Conservation (phyloP, 73 alveolate species). For the Stentor coeruleus region DNA sequence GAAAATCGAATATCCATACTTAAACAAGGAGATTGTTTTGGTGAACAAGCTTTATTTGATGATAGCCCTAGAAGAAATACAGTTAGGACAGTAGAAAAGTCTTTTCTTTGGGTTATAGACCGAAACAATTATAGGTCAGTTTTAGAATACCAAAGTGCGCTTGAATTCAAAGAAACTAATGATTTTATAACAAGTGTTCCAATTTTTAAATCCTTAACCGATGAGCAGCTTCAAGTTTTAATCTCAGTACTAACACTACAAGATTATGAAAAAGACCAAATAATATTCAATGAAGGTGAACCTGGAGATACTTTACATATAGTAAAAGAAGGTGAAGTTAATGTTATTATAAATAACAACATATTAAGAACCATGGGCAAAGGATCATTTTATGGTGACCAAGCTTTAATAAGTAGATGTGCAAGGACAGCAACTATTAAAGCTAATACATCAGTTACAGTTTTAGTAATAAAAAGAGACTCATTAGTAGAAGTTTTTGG, state of each 20-base stretch:
- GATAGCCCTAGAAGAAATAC: background rate
- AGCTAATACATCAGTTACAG: background rate
- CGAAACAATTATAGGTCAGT: background rate
- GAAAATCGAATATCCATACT: background rate
- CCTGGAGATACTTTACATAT: background rate
- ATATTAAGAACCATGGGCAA: background rate
- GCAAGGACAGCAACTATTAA: background rate
- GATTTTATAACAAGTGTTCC: background rate
- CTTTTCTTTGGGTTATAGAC: background rate
- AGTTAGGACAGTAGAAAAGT: background rate
- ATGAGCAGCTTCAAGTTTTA: background rate
- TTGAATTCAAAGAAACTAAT: background rate
- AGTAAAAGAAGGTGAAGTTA: background rate
- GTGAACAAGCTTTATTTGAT: background rate
- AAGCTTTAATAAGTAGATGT: background rate
- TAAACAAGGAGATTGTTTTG: background rate
- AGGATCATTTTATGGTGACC: background rate
- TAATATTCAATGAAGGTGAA: background rate
- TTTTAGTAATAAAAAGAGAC: background rate
- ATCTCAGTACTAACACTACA: background rate
- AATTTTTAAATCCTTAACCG: background rate
- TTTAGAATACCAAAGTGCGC: background rate
- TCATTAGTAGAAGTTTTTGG: background rate
- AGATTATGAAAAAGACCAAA: background rate
- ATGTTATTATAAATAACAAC: background rate